Percentiles rank a stretch among this genome's conserved stretches.
Conservation (phyloP, 78 protist species). For the Monocercomonoides exilis region DNA sequence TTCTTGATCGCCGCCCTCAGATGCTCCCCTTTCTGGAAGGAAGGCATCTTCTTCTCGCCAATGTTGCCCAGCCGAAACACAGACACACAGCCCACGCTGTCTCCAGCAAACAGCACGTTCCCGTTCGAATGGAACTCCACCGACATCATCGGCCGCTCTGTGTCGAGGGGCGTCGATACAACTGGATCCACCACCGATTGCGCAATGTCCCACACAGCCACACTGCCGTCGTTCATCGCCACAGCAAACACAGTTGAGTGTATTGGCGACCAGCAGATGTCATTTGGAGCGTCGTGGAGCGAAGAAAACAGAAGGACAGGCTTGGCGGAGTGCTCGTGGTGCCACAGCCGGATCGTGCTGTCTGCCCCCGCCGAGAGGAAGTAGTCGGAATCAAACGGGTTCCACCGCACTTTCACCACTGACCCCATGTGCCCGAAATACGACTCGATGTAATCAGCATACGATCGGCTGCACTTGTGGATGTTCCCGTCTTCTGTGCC, state of each 20-base stretch:
- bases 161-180: neutral
- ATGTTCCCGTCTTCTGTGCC: slow-evolving; percentile 66
- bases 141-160: neutral
- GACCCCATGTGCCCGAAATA: slow-evolving; percentile 53
- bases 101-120: slow-evolving; percentile 9
- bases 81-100: neutral
- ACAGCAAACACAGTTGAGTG: slow-evolving; percentile 30
- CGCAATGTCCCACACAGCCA: slow-evolving; percentile 54
- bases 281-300: neutral
- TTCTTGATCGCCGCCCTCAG: neutral
- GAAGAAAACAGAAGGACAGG: slow-evolving; percentile 1
- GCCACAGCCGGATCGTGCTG: slow-evolving; percentile 49
- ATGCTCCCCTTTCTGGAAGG: neutral
- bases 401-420: slow-evolving; percentile 18
- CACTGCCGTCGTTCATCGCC: slow-evolving; percentile 36
- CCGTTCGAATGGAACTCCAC: neutral
- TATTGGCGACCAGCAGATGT: slow-evolving; percentile 42
- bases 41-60: neutral
- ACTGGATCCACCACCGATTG: neutral
- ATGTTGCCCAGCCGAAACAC: slow-evolving; percentile 10
- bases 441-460: slow-evolving; percentile 52
- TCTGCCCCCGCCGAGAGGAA: slow-evolving; percentile 55
- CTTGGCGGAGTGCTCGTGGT: neutral
- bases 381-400: slow-evolving; percentile 31
- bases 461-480: slow-evolving; percentile 56